A percentile compares a stretch with the other conserved stretches of the same genome.
phyloP scores from a whole-genome alignment of 208 protist genomes.

The Acanthamoeba healyi region DNA sequence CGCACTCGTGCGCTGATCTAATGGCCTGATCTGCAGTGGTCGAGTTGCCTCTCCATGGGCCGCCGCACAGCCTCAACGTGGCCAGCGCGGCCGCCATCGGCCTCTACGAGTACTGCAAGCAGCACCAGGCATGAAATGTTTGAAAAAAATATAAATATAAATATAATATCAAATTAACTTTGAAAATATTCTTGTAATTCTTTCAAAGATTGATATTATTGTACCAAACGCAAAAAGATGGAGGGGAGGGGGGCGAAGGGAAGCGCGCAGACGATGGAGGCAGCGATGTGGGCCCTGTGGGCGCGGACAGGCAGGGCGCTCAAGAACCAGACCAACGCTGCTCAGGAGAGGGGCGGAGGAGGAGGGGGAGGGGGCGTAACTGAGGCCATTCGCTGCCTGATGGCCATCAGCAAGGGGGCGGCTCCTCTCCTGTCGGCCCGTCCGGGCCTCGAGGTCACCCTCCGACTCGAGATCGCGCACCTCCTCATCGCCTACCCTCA shows the following conservation, averaged over 20 bases:
- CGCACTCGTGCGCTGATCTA: too few relatives aligned
- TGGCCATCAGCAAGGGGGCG: not conserved
- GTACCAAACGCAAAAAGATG: too few relatives aligned
- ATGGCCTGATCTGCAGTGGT: not conserved
- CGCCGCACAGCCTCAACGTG: constrained; percentile 35
- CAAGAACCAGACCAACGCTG: too few relatives aligned
- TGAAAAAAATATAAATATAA: too few relatives aligned
- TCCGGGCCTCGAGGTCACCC: not conserved
- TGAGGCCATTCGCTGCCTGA: not conserved
- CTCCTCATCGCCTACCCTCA: not conserved
- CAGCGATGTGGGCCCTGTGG: not conserved
- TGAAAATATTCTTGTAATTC: too few relatives aligned
- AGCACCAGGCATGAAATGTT: not conserved
- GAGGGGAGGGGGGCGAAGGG: not conserved
- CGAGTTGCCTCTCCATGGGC: not conserved
- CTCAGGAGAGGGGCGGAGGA: too few relatives aligned
- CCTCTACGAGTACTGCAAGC: constrained; percentile 47
- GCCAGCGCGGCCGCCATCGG: not conserved
- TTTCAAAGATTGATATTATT: too few relatives aligned
- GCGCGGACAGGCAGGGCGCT: not conserved
- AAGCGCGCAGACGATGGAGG: not conserved
- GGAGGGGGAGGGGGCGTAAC: not conserved
- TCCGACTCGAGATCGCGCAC: not conserved
- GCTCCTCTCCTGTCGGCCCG: not conserved
- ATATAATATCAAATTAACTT: too few relatives aligned